Conservation (phyloP, 257 asterid genomes). For the Ocimum tenuiflorum region DNA sequence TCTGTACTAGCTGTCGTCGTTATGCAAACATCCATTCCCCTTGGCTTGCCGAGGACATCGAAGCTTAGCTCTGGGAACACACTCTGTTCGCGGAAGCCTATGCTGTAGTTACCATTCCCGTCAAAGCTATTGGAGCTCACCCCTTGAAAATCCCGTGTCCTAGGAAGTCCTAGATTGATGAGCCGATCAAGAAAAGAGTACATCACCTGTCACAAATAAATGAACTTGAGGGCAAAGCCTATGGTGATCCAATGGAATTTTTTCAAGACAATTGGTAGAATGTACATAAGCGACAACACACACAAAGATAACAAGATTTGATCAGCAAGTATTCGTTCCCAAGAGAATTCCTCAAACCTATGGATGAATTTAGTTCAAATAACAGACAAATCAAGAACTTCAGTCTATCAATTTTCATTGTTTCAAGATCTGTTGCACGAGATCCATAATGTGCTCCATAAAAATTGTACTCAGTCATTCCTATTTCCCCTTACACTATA, state of each 20-base stretch:
- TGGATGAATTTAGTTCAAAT: not conserved
- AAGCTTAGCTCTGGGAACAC: constrained; percentile 83
- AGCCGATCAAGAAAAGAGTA: constrained; percentile 84
- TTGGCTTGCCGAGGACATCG: constrained; percentile 61
- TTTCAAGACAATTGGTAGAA: not conserved
- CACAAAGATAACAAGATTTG: not conserved
- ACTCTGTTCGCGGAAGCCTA: constrained; percentile 81
- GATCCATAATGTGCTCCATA: not conserved
- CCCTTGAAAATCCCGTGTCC: constrained; percentile 93
- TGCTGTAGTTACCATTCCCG: constrained; percentile 86
- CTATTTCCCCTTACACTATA: not conserved
- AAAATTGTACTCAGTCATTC: not conserved
- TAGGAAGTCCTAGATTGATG: constrained; percentile 84
- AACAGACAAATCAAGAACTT: not conserved
- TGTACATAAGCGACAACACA: not conserved
- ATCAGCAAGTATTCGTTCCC: not conserved
- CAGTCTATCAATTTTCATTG: not conserved
- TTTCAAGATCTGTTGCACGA: not conserved
- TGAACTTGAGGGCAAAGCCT: not conserved
- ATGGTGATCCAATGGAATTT: not conserved
- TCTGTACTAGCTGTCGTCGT: constrained; percentile 77
- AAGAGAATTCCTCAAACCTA: not conserved
- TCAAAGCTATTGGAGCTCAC: constrained; percentile 84
- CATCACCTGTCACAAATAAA: constrained; percentile 54
- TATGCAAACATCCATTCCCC: constrained; percentile 84